A percentile compares a stretch with the other conserved stretches of the same genome.
Evolutionary conservation across 139 green algal species (phyloP).

Genomic region (Astrephomene gubernaculifera): DNA sequence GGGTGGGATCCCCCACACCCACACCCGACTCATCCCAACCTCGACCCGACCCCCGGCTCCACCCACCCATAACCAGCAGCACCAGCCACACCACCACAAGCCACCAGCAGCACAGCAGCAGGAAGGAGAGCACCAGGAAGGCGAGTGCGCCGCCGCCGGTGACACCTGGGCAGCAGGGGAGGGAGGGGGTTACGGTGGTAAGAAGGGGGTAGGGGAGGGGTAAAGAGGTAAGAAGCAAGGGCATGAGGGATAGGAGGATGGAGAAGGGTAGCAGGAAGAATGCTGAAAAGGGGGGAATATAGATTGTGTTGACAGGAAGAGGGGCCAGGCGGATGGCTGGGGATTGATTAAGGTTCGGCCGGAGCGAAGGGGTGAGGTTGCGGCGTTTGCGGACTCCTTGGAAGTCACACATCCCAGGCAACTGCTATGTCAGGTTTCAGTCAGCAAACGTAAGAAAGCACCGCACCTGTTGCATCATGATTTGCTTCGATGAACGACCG

Average conservation of each 20-base stretch:
- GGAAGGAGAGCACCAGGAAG: not conserved
- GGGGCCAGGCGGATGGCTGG: no score
- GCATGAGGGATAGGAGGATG: not conserved
- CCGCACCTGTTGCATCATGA: constrained; percentile 53
- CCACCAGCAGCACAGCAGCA: not conserved
- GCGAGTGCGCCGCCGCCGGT: not conserved
- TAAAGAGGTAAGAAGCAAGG: not conserved
- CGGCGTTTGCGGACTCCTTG: no score
- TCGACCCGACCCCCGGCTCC: not conserved
- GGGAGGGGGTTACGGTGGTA: not conserved
- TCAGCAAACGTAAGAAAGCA: no score
- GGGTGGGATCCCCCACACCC: not conserved
- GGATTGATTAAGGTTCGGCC: not conserved
- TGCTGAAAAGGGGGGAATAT: no score
- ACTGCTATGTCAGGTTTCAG: no score
- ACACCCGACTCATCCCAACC: not conserved
- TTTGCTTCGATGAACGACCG: constrained; percentile 58
- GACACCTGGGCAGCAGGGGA: not conserved
- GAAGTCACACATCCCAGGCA: no score
- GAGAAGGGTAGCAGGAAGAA: not conserved
- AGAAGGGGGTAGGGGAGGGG: not conserved
- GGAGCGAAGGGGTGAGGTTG: not conserved
- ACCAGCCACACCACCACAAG: constrained; percentile 8
- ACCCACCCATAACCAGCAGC: constrained; percentile 17
- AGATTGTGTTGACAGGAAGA: no score